Base-by-base conservation (phyloP, 257 asterid genomes). In the Solanum appendiculatum region DNA sequence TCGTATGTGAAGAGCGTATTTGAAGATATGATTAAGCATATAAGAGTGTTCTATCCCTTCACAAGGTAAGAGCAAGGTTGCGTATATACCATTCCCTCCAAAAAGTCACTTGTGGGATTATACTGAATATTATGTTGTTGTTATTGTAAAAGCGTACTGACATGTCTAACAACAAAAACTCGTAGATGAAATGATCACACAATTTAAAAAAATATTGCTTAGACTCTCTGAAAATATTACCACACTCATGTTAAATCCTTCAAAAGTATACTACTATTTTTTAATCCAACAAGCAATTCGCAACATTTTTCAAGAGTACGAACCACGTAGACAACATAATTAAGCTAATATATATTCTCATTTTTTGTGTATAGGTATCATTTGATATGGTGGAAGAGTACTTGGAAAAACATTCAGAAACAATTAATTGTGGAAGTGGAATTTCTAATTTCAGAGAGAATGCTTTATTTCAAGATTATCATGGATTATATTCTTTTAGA, bases 391-490 rank as follows among this genome's bases (percentile, higher is more conserved):
- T 96, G 1, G 98, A 96, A 74, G 86, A 93, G 6, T 96, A 92
- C 90, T 88, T 96, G 82, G 94, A 92, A 46, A 91, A 91, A 29
- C 92, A 92, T 51, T 63, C 95, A 20, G 90, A 90, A 68, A 87
- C 88, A 56, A 87, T 70, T 7, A 84, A 83, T 21, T 82, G 27
- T 46, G 90, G 90, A n/a, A 66, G 66, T 60, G 91, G 70, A 66
- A 39, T 89, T 78, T 93, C 94, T 66, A 89, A 88, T 12, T 96
- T 96, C 82, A 93, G 95, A 88, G 99, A 96, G 56, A 94, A 95
- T 81, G 99, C 98, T 2, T 72, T 97, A 63, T 95, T 97, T 90
- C 99, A 97, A 89, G 99, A 97, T 88, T 97, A 97, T 86, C 99
- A 97, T 89, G 99, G 99, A 2, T 96, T 97, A 1, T 90, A 83